Evolutionary conservation across 1,284 basidiomycete species (phyloP), one percentile per base, ranked within the genome.

Genomic region (Fomitopsis betulina): DNA sequence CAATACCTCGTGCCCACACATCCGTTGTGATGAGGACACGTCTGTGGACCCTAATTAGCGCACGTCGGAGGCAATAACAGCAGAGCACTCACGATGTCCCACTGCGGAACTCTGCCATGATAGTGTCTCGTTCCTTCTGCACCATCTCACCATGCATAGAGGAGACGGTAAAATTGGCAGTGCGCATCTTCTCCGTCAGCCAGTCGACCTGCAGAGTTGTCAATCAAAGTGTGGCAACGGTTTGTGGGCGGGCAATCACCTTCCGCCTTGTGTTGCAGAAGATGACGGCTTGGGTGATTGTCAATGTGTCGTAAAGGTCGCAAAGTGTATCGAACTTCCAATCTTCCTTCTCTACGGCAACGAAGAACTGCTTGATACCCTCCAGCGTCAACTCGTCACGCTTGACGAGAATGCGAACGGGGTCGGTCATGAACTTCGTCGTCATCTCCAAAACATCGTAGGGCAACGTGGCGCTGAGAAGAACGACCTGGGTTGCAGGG

Each of bases 291-390:
- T 99, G 97, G 0, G 97, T 99, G 75, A 99, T 99, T 32, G 97
- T 98, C 54, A 99, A 84, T 19, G 96, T 98, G 75, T 99, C 97
- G 77, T 99, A 99, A 55, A 96, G 76, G 76, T 99, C 97, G 75
- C 95, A 98, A 21, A 99, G 82, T 0, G 96, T 99, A 76, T 99
- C 97, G 68, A 98, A 96, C 74, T 99, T 99, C 96, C 96, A 99
- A 70, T 99, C 97, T 75, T 99, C 97, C 80, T 98, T 98, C 77
- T 99, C 97, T 58, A 99, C 96, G 30, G 96, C 96, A 47, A 99
- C 95, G 76, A 98, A 99, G 83, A 99, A 99, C 73, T 99, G 97
- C 75, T 98, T 99, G 81, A 99, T 99, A 25, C 97, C 96, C 74
- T 99, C 97, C 57, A 99, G 82, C 52, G 97, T 99, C 80, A 99